A percentile compares a stretch with the other conserved stretches of the same genome.
These are phyloP conservation scores for Kodamaea leandrae DNA, from an alignment of 805 yeast genomes.

Conservation along the genomic window DNA sequence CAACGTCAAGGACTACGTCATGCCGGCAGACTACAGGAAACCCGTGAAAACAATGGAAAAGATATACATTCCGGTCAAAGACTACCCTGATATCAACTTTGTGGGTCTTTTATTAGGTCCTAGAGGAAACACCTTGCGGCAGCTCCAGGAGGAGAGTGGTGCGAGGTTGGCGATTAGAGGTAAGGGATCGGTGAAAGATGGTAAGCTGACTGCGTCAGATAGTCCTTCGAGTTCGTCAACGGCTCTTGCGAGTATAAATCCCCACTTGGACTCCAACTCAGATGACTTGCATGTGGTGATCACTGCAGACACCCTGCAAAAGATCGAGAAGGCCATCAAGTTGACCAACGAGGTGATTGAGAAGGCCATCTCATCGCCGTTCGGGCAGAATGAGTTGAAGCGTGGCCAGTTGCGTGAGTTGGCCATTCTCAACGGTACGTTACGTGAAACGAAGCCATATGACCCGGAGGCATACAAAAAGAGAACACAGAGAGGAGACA, in stretches of 20 bases:
- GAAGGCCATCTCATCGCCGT: slow-evolving; percentile 84
- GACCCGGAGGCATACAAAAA: slow-evolving; percentile 38
- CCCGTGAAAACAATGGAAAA: slow-evolving; percentile 71
- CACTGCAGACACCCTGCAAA: slow-evolving; percentile 77
- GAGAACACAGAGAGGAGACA: slow-evolving; percentile 42
- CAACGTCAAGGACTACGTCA: slow-evolving; percentile 68
- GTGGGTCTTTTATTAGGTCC: slow-evolving; percentile 92
- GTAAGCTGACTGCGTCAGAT: slow-evolving; percentile 57
- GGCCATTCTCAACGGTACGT: slow-evolving; percentile 92
- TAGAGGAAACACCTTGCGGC: slow-evolving; percentile 84
- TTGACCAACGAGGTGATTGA: slow-evolving; percentile 74
- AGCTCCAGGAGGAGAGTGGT: slow-evolving; percentile 79
- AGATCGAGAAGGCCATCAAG: slow-evolving; percentile 69
- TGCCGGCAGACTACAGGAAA: slow-evolving; percentile 79
- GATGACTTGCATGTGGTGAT: slow-evolving; percentile 90
- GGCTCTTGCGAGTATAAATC: slow-evolving; percentile 20
- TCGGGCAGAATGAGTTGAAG: slow-evolving; percentile 88
- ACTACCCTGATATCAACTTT: slow-evolving; percentile 89
- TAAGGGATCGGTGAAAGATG: slow-evolving; percentile 93
- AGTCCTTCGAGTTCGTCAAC: slow-evolving; percentile 18
- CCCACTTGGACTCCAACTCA: slow-evolving; percentile 21
- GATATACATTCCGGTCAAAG: slow-evolving; percentile 77
- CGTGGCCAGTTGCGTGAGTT: slow-evolving; percentile 87
- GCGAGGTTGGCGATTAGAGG: slow-evolving; percentile 92
- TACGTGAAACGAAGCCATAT: slow-evolving; percentile 72